These are phyloP conservation scores for Knoxia roxburghii DNA, from an alignment of 257 asterid species.

Conservation along the genomic window DNA sequence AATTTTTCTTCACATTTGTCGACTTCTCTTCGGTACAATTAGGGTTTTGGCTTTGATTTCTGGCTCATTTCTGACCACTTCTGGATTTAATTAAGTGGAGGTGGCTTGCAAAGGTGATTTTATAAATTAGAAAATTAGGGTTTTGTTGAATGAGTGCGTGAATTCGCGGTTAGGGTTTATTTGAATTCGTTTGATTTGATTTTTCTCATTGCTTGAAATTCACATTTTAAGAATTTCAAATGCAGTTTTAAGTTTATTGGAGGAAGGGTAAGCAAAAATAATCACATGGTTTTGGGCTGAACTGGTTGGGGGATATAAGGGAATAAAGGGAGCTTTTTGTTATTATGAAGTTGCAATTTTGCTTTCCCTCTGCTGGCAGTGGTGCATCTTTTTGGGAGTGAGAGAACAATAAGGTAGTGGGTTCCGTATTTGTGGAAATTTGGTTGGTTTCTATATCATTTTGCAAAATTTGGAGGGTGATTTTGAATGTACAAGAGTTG, in stretches of 20 bases:
- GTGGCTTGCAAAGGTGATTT: neutral
- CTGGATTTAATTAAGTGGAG: constrained; percentile 3
- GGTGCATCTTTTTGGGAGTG: neutral
- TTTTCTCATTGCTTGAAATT: neutral
- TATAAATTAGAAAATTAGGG: constrained; percentile 10
- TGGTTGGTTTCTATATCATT: constrained; percentile 8
- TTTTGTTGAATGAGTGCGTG: constrained; percentile 15
- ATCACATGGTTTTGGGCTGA: neutral
- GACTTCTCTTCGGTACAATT: neutral
- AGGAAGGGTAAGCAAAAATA: neutral
- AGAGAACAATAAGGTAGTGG: neutral
- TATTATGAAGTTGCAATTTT: constrained; percentile 4
- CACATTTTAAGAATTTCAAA: neutral
- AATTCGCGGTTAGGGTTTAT: constrained; percentile 22
- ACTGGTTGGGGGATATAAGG: neutral
- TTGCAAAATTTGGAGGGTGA: constrained; percentile 14
- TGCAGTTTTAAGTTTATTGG: neutral
- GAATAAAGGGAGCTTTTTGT: constrained; percentile 1
- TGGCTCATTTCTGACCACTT: neutral
- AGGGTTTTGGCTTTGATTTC: neutral
- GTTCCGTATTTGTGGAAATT: neutral
- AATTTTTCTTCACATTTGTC: neutral
- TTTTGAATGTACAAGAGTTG: constrained; percentile 29
- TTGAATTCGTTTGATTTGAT: constrained; percentile 5
- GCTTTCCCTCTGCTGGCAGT: neutral